Evolutionary conservation across 352 stramenopile genomes (phyloP).

Genomic region (Phytophthora hybrid): DNA sequence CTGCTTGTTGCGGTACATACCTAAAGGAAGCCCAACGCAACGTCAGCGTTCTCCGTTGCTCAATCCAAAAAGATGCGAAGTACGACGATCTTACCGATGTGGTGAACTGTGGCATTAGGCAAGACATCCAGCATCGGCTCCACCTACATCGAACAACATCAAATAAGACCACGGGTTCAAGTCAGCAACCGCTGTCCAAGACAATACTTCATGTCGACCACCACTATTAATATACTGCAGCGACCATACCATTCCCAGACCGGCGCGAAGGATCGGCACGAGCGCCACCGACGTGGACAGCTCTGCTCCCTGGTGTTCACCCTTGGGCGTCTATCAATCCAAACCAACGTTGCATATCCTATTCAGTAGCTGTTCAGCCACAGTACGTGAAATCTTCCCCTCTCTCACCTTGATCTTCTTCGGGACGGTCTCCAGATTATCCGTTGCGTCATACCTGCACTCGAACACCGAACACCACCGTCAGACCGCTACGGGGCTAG

Average conservation of each 20-base stretch:
- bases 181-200: background rate
- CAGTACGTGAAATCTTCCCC: background rate
- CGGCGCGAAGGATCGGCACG: constrained; percentile 96
- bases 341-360: background rate
- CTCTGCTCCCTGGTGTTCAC: constrained; percentile 84
- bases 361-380: constrained; percentile 5
- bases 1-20: constrained; percentile 93
- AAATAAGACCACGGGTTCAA: background rate
- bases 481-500: constrained; percentile 2
- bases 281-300: constrained; percentile 93
- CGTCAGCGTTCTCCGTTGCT: constrained; percentile 3
- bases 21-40: constrained; percentile 23
- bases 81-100: constrained; percentile 92
- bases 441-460: constrained; percentile 82
- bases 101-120: constrained; percentile 95
- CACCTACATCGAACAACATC: constrained; percentile 73
- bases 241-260: constrained; percentile 84
- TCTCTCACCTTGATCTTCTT: constrained; percentile 76
- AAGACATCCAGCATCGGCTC: constrained; percentile 97
- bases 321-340: constrained; percentile 67
- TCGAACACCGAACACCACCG: background rate
- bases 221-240: background rate
- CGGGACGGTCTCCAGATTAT: constrained; percentile 67
- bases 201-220: background rate
- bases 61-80: constrained; percentile 5